phyloP scores from a whole-genome alignment of 2,329 filamentous ascomycete species.

The Colletotrichum viniferum region DNA sequence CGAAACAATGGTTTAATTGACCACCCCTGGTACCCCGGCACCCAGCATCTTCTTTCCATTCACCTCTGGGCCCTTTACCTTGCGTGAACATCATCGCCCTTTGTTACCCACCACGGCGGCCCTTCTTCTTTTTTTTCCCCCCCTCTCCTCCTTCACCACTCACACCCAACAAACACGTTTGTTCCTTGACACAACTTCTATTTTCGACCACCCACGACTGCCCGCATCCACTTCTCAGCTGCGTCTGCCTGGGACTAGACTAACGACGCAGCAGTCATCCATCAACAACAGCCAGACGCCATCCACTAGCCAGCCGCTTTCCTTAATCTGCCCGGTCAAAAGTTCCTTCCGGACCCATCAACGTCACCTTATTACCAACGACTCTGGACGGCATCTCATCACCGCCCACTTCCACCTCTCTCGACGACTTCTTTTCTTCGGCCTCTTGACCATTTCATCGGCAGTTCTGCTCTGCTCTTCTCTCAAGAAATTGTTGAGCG shows the following conservation, averaged over 20 bases:
- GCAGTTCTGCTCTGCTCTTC: background rate
- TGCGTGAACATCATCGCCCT: background rate
- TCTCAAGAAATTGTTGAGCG: background rate
- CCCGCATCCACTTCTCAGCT: background rate
- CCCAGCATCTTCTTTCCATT: background rate
- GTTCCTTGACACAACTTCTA: background rate
- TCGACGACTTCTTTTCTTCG: background rate
- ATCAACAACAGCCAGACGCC: background rate
- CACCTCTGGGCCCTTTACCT: background rate
- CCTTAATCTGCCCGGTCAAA: background rate
- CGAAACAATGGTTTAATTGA: conserved; percentile 1
- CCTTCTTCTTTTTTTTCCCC: no score
- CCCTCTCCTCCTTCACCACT: background rate
- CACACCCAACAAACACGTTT: background rate
- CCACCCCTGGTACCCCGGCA: background rate
- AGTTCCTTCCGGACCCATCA: background rate
- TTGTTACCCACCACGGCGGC: background rate
- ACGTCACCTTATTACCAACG: background rate
- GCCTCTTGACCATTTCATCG: background rate
- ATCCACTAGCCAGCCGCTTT: background rate
- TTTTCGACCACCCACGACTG: background rate
- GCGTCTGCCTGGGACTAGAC: background rate
- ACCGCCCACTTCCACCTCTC: background rate
- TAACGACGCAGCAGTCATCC: background rate
- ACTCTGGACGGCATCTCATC: background rate